Evolutionary conservation across 768 basidiomycete species (phyloP), one percentile per base, ranked within the genome.

Genomic region (Suillus clintonianus): DNA sequence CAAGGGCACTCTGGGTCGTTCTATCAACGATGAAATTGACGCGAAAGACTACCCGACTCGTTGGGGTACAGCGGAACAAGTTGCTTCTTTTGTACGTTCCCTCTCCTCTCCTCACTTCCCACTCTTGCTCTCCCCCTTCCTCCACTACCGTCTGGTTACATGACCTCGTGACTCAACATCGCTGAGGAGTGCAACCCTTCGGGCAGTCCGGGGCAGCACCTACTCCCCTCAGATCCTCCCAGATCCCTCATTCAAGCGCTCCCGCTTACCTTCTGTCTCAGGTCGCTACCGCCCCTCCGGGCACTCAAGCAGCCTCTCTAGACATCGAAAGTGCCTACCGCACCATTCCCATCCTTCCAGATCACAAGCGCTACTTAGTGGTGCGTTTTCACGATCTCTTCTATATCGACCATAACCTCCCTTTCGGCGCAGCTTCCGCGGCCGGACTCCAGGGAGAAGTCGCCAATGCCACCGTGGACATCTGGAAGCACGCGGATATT

Each of bases 401-500:
- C n/a, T n/a, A n/a, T n/a, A n/a, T n/a, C n/a, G n/a, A n/a, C n/a
- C n/a, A n/a, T n/a, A n/a, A n/a, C n/a, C n/a, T n/a, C n/a, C n/a
- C n/a, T n/a, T n/a, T n/a, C n/a, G n/a, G n/a, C n/a, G n/a, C n/a
- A n/a, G n/a, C n/a, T n/a, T n/a, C n/a, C n/a, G n/a, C n/a, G n/a
- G n/a, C n/a, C n/a, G n/a, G n/a, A n/a, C n/a, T n/a, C n/a, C 67
- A 69, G 27, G 70, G 73, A 0, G 36, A 65, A 32, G 59, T 67
- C 4, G 65, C 63, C 4, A 64, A 71, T 37, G 62, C 70, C 7
- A 45, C 61, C 8, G 56, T 64, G 0, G 63, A 62, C 0, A 78
- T 80, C 19, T 74, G 73, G 70, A 19, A 59, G 62, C 61, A 0
- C 64, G 70, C 37, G 65, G 63, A 0, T 65, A 75, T 27, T 10